phyloP scores from a whole-genome alignment of 768 basidiomycete species.

The Termitomyces sp. region DNA sequence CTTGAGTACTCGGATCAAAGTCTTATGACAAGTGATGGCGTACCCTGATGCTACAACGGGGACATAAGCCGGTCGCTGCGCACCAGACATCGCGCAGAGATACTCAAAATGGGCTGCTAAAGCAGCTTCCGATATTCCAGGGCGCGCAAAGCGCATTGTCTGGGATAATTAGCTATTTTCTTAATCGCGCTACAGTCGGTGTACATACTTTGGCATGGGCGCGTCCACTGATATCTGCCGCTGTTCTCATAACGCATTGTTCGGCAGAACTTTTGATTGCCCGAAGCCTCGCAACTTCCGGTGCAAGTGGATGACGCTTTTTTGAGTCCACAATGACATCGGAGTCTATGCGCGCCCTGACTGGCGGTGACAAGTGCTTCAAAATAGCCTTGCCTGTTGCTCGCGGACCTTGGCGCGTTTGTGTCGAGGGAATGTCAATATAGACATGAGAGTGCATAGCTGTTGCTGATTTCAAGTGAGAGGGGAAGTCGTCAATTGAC shows the following conservation, averaged over 20 bases:
- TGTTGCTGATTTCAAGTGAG: constrained; percentile 53
- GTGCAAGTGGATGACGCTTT: constrained; percentile 48
- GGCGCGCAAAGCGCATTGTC: constrained; percentile 78
- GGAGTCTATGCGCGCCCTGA: constrained; percentile 35
- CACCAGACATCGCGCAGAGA: constrained; percentile 69
- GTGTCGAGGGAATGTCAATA: constrained; percentile 39
- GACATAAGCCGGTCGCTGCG: constrained; percentile 91
- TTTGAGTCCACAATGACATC: constrained; percentile 53
- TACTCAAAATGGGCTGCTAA: constrained; percentile 86
- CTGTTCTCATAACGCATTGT: constrained; percentile 70
- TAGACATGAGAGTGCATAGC: constrained; percentile 46
- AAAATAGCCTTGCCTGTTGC: constrained; percentile 49
- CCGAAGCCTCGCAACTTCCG: constrained; percentile 67
- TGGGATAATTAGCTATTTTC: constrained; percentile 20
- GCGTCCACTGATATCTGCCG: constrained; percentile 82
- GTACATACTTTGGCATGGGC: constrained; percentile 75
- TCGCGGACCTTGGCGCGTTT: constrained; percentile 30
- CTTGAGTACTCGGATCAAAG: neutral
- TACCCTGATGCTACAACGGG: constrained; percentile 96
- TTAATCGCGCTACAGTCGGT: neutral
- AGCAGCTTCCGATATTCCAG: constrained; percentile 35
- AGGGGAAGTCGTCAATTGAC: constrained; percentile 49
- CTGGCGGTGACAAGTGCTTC: constrained; percentile 38
- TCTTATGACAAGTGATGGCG: constrained; percentile 12
- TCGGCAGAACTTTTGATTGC: constrained; percentile 79